Evolutionary conservation across 2,329 filamentous ascomycete genomes (phyloP), one percentile per base, ranked within the genome.

Genomic region (Paraphoma chrysanthemicola): DNA sequence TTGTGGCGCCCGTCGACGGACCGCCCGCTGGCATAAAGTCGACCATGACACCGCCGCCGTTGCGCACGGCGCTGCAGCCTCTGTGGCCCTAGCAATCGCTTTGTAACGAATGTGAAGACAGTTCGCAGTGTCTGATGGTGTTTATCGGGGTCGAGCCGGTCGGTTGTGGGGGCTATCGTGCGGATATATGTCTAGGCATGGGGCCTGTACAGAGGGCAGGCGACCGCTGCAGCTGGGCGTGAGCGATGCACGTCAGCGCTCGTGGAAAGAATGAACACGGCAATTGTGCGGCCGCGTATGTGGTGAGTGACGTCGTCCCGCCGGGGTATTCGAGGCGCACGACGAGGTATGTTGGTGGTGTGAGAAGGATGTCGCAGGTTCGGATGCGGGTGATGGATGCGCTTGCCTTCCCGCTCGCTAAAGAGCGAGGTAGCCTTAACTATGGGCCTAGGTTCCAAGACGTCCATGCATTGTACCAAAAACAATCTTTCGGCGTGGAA

Each of bases 11-110:
- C 41, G 64, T 68, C 17, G 68, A 58, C 31, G 71, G 68, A 41
- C 72, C 75, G 52, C 66, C 60, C 28, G 64, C 62, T 49, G 73
- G 68, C 55, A 73, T 66, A 58, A 72, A 70, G 66, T 77, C 75
- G 68, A 69, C 74, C 75, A 78, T 77, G 60, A 49, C 60, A 57
- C 59, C 57, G 57, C 58, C 56, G 61, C 60, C 64, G 59, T 64
- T 70, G 62, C 67, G 68, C 64, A 57, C 64, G 58, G 63, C 59
- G 59, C 60, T 53, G 48, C 56, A 53, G 61, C 60, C 56, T 49
- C 33, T 51, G 28, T 48, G 46, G 54, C 41, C 30, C 53, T 46
- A 17, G 56, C 45, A 42, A 50, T 48, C 43, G 48, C 54, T 44
- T 57, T 57, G 57, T 56, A 62, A 65, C 56, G 69, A 51, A 48